phyloP scores from a whole-genome alignment of 75 land plant genomes.

The Isoetes taiwanensis region DNA sequence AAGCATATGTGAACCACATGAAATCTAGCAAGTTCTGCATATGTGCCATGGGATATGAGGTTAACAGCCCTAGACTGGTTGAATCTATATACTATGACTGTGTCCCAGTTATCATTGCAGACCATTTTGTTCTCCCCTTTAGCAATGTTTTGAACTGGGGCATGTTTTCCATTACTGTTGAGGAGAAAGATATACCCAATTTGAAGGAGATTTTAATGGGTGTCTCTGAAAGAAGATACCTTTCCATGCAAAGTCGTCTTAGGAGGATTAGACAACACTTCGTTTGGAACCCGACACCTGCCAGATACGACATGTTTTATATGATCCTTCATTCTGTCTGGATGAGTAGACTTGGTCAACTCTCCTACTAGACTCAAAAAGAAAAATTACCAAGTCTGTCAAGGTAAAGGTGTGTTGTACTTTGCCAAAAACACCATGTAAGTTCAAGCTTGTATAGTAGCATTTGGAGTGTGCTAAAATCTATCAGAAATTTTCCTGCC shows the following conservation, averaged over 20 bases:
- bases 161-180: not conserved
- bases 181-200: not conserved
- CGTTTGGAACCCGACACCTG: not conserved
- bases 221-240: not conserved
- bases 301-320: conserved; percentile 22
- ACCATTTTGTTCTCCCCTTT: not conserved
- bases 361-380: too few species aligned
- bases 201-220: not conserved
- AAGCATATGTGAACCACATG: not conserved
- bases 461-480: too few species aligned
- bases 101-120: not conserved
- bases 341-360: conserved; percentile 41
- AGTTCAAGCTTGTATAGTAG: too few species aligned
- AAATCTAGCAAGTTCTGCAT: conserved; percentile 2
- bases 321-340: conserved; percentile 69
- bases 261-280: not conserved
- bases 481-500: too few species aligned
- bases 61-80: conserved; percentile 3
- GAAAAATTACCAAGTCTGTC: too few species aligned
- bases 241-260: not conserved
- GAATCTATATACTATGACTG: not conserved
- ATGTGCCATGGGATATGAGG: not conserved
- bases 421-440: too few species aligned
- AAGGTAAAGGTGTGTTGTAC: too few species aligned
- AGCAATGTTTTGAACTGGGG: conserved; percentile 2